Conservation (phyloP, 2,329 filamentous ascomycete genomes). For the Penicillium sp. region DNA sequence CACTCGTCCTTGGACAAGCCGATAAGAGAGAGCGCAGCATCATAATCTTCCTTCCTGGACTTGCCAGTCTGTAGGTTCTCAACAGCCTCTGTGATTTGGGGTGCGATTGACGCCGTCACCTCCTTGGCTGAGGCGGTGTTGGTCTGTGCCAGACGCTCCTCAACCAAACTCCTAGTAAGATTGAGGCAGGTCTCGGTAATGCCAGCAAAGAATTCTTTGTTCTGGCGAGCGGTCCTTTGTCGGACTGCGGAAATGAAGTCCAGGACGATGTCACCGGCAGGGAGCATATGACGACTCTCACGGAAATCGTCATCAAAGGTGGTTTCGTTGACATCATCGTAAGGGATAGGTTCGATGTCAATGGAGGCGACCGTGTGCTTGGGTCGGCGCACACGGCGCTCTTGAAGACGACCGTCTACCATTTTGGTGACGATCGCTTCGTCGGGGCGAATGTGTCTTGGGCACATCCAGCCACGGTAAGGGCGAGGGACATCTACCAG, state of each 20-base stretch:
- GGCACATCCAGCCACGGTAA: constrained; percentile 80
- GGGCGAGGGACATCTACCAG: constrained; percentile 74
- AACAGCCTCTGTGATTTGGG: constrained; percentile 6
- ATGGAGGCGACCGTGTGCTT: constrained; percentile 18
- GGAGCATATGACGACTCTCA: constrained; percentile 16
- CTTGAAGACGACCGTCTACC: constrained; percentile 52
- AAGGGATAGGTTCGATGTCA: constrained; percentile 18
- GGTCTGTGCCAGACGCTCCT: constrained; percentile 8
- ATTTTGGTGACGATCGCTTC: constrained; percentile 59
- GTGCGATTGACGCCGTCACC: constrained; percentile 1
- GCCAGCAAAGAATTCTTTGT: constrained; percentile 6
- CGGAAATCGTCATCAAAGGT: constrained; percentile 24
- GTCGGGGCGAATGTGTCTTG: constrained; percentile 74
- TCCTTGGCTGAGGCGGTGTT: neutral
- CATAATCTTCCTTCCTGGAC: constrained; percentile 7
- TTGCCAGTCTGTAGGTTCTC: constrained; percentile 7
- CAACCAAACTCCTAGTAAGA: constrained; percentile 10
- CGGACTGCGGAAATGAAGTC: constrained; percentile 23
- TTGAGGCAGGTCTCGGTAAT: constrained; percentile 12
- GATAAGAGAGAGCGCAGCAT: constrained; percentile 20
- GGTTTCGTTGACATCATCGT: constrained; percentile 16
- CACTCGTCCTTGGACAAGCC: constrained; percentile 7
- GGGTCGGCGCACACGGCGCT: constrained; percentile 36
- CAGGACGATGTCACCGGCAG: constrained; percentile 19
- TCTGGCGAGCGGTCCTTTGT: constrained; percentile 3